Base-by-base conservation (phyloP, 306 rosid species). In the Ceratonia siliqua region DNA sequence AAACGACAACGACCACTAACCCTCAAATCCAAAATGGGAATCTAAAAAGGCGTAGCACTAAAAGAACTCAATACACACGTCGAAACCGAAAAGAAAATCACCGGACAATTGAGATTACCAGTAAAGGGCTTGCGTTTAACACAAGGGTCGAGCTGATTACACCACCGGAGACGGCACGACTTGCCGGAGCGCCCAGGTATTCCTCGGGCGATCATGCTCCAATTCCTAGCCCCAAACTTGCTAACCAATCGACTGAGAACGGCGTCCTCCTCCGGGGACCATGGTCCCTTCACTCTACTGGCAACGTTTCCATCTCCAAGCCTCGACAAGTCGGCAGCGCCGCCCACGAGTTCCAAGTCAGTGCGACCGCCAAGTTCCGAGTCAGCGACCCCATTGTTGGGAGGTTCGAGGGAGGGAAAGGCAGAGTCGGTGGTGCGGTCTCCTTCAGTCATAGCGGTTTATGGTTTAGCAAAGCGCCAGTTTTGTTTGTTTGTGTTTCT, bases 141-240 rank as follows among this genome's bases (percentile, higher is more conserved):
- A 39, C 69, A 66, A 12, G 92, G 96, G 70, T 88, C 90, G 5
- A 90, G 88, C 81, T 90, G 96, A 76, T 90, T 90, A 62, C 92
- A 90, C 96, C 92, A 90, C 8, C 92, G 85, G 67, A 90, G 92
- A 1, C 92, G 96, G 83, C 92, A 90, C 10, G 96, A 90, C 86
- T 90, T 90, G 22, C 96, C 92, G 38, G 96, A 90, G 15, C 91
- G 65, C 0, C 96, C 89, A 0, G 91, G 88, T 32, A 90, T 83
- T 52, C 96, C 92, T 4, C 89, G 81, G 2, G 96, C 88, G 63
- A 90, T 90, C 83, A 84, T 72, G 73, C 87, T 86, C 93, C 96
- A 90, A 52, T 90, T 90, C 80, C 91, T 83, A 3, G 96, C 83
- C 38, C 96, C 93, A 73, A 90, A 90, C 86, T 88, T 79, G 8